These are phyloP conservation scores for Saccharomycopsis hybrid DNA, from an alignment of 1,139 yeast species.

Conservation along the genomic window DNA sequence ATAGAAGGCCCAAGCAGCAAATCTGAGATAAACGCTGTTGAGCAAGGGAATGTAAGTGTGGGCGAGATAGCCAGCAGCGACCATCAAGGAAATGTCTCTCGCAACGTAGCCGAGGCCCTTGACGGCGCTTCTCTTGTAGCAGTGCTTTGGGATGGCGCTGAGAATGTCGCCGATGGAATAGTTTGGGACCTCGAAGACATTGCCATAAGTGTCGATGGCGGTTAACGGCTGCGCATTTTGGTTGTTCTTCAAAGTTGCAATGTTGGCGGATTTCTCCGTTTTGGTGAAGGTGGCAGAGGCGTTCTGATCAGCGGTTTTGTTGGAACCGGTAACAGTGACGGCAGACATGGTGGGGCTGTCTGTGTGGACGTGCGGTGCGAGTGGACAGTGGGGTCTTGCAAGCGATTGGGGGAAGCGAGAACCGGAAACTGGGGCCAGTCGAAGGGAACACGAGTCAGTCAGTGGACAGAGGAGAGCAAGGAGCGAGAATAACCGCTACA, in stretches of 20 bases:
- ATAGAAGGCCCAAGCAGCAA: slow-evolving; percentile 53
- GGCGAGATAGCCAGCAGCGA: slow-evolving; percentile 46
- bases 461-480: background rate
- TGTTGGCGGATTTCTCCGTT: slow-evolving; percentile 23
- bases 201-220: slow-evolving; percentile 57
- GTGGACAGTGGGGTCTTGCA: too few relatives aligned
- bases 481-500: too few relatives aligned
- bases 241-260: slow-evolving; percentile 23
- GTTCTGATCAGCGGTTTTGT: slow-evolving; percentile 19
- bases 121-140: slow-evolving; percentile 58
- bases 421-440: too few relatives aligned
- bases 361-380: too few relatives aligned
- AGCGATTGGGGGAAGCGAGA: too few relatives aligned
- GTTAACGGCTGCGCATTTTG: slow-evolving; percentile 24
- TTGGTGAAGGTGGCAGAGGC: slow-evolving; percentile 20
- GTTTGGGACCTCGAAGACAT: slow-evolving; percentile 65
- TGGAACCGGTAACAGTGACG: slow-evolving; percentile 23
- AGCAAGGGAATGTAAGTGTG: slow-evolving; percentile 48
- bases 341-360: slow-evolving; percentile 25
- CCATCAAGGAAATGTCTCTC: slow-evolving; percentile 55
- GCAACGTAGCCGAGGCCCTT: slow-evolving; percentile 57
- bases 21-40: slow-evolving; percentile 39
- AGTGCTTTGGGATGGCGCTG: slow-evolving; percentile 67
- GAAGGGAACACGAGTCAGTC: too few relatives aligned
- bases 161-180: slow-evolving; percentile 67